phyloP scores from a whole-genome alignment of 2,329 filamentous ascomycete genomes.

The Fusarium keratoplasticum region DNA sequence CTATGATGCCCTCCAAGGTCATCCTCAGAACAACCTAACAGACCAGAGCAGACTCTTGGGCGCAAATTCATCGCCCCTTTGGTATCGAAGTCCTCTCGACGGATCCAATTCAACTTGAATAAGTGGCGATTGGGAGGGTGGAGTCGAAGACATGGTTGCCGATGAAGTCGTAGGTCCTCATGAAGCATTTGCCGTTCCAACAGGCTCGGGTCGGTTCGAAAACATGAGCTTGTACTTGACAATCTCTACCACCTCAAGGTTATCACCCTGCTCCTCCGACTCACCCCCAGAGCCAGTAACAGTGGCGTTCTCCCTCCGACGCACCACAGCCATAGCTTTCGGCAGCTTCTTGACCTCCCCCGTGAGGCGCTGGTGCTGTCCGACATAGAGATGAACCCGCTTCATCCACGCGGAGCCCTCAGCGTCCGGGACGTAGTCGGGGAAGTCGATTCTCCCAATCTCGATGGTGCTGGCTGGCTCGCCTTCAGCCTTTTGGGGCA shows the following conservation, averaged over 20 bases:
- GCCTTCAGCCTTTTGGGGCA: constrained; percentile 61
- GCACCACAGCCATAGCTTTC: constrained; percentile 82
- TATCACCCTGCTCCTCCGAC: constrained; percentile 52
- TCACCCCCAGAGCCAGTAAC: constrained; percentile 60
- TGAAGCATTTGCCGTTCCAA: constrained; percentile 62
- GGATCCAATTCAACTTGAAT: too few relatives aligned
- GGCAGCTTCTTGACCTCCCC: constrained; percentile 91
- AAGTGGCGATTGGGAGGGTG: too few relatives aligned
- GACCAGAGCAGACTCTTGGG: not conserved
- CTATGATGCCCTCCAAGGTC: not conserved
- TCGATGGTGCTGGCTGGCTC: constrained; percentile 46
- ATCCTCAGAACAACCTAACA: not conserved
- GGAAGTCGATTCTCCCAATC: constrained; percentile 82
- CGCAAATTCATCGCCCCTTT: not conserved
- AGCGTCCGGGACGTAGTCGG: constrained; percentile 69
- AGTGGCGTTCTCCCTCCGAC: constrained; percentile 60
- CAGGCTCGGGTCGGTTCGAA: constrained; percentile 85
- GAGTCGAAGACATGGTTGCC: not conserved
- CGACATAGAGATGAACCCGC: constrained; percentile 87
- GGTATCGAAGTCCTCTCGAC: not conserved
- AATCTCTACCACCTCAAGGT: constrained; percentile 87
- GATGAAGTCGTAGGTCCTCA: constrained; percentile 18
- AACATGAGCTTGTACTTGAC: constrained; percentile 90
- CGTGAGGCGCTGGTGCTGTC: constrained; percentile 86
- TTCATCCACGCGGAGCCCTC: constrained; percentile 84